Evolutionary conservation across 768 basidiomycete genomes (phyloP), one percentile per base, ranked within the genome.

Genomic region (Serendipita indica): DNA sequence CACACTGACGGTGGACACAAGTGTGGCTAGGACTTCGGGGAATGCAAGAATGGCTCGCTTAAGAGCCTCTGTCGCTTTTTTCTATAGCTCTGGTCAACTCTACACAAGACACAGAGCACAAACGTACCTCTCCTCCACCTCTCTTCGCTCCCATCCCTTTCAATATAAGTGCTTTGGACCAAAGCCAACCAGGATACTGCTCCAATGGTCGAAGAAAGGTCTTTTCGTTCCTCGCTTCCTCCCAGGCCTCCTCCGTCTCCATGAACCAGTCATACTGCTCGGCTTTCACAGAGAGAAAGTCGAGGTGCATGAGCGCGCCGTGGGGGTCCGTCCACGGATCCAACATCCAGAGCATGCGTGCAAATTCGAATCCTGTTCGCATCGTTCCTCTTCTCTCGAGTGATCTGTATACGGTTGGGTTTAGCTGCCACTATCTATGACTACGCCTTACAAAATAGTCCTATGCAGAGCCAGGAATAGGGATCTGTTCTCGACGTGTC

Each of bases 301-400:
- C 92, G 1, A 98, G 75, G 65, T 89, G 84, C 12, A 92, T 72
- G 1, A 85, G 71, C 1, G 84, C 78, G 1, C 90, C 92, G 65
- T 96, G 92, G 0, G 93, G 93, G 65, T 94, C 92, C n/a, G 74
- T 75, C 72, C 79, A 78, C 0, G 93, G 89, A 66, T 96, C 91
- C 0, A 98, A 75, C 6, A 83, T 80, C 60, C 86, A 83, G 57
- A 97, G 72, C 1, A 97, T 76, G n/a, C 86, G 79, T 0, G 89
- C 82, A 64, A 91, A 92, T 67, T 96, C 91, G 69, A 96, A 94
- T 0, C 90, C 81, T 0, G 94, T 91, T 16, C 90, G 79, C 57
- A 84, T 79, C 64, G 89, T 89, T 0, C 94, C 96, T 37, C 94
- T 74, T n/a, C 89, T 80, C 60, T 87, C 84, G 3, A 96, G 75